These are phyloP conservation scores for Cetradonia linearis DNA, from an alignment of 495 filamentous ascomycete species.

Conservation along the genomic window DNA sequence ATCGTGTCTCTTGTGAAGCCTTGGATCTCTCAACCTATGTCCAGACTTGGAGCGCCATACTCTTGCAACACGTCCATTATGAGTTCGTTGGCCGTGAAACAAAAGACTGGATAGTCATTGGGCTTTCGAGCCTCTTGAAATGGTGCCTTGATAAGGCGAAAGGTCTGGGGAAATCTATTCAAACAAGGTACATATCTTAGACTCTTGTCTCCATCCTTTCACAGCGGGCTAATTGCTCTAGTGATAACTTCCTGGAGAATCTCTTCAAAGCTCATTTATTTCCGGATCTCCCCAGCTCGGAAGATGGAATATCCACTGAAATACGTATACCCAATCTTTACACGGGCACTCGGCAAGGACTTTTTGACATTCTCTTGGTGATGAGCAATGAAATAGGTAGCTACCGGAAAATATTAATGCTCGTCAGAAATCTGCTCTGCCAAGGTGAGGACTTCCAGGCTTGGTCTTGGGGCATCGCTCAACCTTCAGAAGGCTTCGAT, in stretches of 20 bases:
- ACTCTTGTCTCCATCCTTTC: neutral
- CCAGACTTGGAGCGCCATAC: constrained; percentile 42
- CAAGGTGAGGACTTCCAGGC: constrained; percentile 31
- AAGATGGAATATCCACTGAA: constrained; percentile 18
- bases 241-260: constrained; percentile 42
- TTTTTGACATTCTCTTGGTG: constrained; percentile 53
- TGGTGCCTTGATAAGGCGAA: constrained; percentile 42
- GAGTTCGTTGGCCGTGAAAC: constrained; percentile 45
- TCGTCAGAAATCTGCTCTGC: constrained; percentile 44
- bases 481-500: constrained; percentile 35
- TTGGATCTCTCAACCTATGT: constrained; percentile 45
- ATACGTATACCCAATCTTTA: constrained; percentile 43
- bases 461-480: constrained; percentile 24
- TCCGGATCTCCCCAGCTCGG: constrained; percentile 41
- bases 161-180: constrained; percentile 34
- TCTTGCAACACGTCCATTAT: constrained; percentile 44
- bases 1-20: constrained; percentile 38
- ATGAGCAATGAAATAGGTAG: constrained; percentile 47
- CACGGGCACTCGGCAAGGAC: constrained; percentile 45
- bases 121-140: constrained; percentile 39
- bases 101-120: constrained; percentile 40
- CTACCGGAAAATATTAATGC: constrained; percentile 41
- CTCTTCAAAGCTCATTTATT: constrained; percentile 65
- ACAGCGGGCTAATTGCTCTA: constrained; percentile 10
- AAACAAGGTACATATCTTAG: constrained; percentile 33